Evolutionary conservation across 2,329 filamentous ascomycete species (phyloP).

Genomic region (Diaporthe humulicola): DNA sequence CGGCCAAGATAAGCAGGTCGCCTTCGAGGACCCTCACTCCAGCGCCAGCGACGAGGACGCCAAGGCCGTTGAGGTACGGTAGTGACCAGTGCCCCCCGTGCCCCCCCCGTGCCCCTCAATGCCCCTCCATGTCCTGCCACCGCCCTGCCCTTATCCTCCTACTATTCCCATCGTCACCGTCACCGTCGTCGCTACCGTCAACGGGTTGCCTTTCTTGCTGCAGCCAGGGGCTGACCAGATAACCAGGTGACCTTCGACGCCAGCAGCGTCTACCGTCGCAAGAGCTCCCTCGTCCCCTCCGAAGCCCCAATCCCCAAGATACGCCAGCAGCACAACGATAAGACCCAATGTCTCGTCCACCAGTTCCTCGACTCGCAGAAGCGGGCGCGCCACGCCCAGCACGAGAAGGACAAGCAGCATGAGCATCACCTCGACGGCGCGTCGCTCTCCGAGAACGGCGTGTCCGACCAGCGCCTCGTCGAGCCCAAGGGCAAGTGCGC

Average conservation of each 20-base stretch:
- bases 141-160: neutral
- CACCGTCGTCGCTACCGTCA: neutral
- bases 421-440: constrained; percentile 42
- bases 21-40: constrained; percentile 50
- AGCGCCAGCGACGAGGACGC: constrained; percentile 66
- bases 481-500: constrained; percentile 52
- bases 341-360: constrained; percentile 75
- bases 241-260: constrained; percentile 73
- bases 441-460: constrained; percentile 35
- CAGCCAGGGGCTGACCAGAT: neutral
- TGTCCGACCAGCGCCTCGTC: constrained; percentile 45
- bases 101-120: neutral
- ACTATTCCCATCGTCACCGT: neutral
- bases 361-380: constrained; percentile 72
- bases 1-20: constrained; percentile 46
- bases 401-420: constrained; percentile 21
- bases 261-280: constrained; percentile 72
- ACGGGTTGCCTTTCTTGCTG: neutral
- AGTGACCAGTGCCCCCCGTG: constrained; percentile 41
- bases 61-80: constrained; percentile 67
- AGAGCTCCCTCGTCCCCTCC: constrained; percentile 72
- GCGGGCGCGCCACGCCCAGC: constrained; percentile 45
- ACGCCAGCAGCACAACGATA: constrained; percentile 49
- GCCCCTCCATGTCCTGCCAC: constrained; percentile 7
- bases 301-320: constrained; percentile 58